Conservation (phyloP, 495 filamentous ascomycete genomes). For the Annulohypoxylon maeteangense region DNA sequence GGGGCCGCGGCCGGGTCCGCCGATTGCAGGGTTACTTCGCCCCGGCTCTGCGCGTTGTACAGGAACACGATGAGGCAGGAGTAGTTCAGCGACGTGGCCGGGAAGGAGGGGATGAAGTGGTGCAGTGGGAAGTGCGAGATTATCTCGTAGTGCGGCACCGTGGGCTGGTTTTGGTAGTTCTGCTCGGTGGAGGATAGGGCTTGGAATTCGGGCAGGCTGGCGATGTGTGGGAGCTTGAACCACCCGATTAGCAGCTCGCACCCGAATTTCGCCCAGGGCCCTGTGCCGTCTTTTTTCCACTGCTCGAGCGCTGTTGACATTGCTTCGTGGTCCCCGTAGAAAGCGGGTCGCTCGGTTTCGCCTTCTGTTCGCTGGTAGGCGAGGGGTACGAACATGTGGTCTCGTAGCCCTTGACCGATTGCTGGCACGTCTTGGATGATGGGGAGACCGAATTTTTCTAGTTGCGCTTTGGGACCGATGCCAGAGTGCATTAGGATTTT, state of each 20-base stretch:
- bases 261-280: slow-evolving; percentile 55
- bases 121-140: slow-evolving; percentile 56
- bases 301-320: slow-evolving; percentile 58
- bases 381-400: slow-evolving; percentile 57
- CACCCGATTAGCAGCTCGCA: slow-evolving; percentile 62
- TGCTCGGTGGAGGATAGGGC: slow-evolving; percentile 20
- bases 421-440: slow-evolving; percentile 59
- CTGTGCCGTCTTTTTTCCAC: slow-evolving; percentile 60
- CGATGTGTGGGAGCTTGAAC: slow-evolving; percentile 63
- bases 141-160: slow-evolving; percentile 58
- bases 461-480: slow-evolving; percentile 65
- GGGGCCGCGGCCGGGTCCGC: slow-evolving; percentile 65
- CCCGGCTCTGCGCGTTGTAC: slow-evolving; percentile 53
- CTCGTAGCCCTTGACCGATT: slow-evolving; percentile 67
- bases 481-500: slow-evolving; percentile 73
- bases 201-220: slow-evolving; percentile 45
- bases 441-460: slow-evolving; percentile 64
- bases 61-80: slow-evolving; percentile 48
- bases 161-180: slow-evolving; percentile 62
- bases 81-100: slow-evolving; percentile 49
- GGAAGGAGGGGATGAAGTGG: slow-evolving; percentile 51
- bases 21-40: slow-evolving; percentile 65
- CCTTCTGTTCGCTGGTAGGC: slow-evolving; percentile 43
- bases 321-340: slow-evolving; percentile 48
- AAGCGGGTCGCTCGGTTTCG: slow-evolving; percentile 43